Conservation (phyloP, 2,329 filamentous ascomycete genomes). For the Pseudonectria buxi region DNA sequence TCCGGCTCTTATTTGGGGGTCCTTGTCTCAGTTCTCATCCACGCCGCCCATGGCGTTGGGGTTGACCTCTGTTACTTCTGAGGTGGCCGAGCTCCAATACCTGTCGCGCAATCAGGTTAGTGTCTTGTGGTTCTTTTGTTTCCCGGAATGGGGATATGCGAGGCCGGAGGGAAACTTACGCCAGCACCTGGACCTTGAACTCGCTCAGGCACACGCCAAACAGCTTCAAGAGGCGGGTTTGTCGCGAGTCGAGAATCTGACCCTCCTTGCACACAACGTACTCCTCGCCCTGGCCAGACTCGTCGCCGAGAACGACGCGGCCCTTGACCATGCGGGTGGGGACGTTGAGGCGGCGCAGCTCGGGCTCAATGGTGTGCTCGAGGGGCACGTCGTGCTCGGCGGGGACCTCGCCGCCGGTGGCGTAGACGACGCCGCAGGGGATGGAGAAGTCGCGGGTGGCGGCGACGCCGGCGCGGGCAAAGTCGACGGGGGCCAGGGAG, state of each 20-base stretch:
- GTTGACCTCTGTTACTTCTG: constrained; percentile 51
- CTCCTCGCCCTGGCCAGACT: constrained; percentile 45
- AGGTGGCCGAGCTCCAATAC: constrained; percentile 56
- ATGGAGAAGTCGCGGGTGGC: constrained; percentile 72
- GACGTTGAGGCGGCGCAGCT: constrained; percentile 80
- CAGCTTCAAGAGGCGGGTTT: constrained; percentile 89
- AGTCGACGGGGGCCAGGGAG: constrained; percentile 70
- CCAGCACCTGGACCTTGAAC: constrained; percentile 75
- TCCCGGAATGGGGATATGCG: neutral
- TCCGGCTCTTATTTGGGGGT: constrained; percentile 6
- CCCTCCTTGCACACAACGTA: constrained; percentile 82
- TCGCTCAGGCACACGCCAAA: constrained; percentile 88
- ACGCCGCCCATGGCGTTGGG: constrained; percentile 32
- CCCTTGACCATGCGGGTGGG: constrained; percentile 86
- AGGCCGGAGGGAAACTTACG: constrained; percentile 41
- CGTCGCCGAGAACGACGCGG: constrained; percentile 65
- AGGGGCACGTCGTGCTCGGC: constrained; percentile 78
- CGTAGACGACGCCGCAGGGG: constrained; percentile 76
- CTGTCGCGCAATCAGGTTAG: constrained; percentile 25
- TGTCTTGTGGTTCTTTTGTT: too few relatives aligned
- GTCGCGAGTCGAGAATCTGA: constrained; percentile 77
- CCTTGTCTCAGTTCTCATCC: constrained; percentile 6
- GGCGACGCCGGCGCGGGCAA: constrained; percentile 75
- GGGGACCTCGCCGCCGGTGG: constrained; percentile 71
- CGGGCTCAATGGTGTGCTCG: constrained; percentile 83